A percentile compares a stretch with the other conserved stretches of the same genome.
Conservation (phyloP, 2,329 filamentous ascomycete genomes). For the Paramyrothecium sp. region DNA sequence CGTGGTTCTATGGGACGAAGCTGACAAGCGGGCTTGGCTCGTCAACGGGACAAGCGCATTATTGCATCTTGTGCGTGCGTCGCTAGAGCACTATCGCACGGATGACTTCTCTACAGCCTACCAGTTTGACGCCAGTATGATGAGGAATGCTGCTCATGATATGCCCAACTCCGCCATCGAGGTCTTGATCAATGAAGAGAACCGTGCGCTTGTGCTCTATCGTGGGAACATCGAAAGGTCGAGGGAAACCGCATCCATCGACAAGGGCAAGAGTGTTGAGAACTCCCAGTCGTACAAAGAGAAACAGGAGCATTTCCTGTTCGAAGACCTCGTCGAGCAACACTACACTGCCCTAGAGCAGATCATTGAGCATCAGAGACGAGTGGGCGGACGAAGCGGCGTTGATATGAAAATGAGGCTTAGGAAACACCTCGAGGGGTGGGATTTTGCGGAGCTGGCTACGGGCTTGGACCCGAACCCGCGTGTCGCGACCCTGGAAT, state of each 20-base stretch:
- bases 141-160: conserved; percentile 3
- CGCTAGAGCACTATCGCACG: conserved; percentile 7
- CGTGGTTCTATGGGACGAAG: conserved; percentile 22
- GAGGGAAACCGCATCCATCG: neutral
- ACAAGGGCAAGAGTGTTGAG: neutral
- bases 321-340: conserved; percentile 14
- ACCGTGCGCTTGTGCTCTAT: conserved; percentile 1
- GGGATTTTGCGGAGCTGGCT: conserved; percentile 25
- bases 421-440: conserved; percentile 23
- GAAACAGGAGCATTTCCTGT: conserved; percentile 1
- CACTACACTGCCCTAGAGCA: conserved; percentile 18
- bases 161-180: conserved; percentile 2
- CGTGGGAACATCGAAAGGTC: neutral
- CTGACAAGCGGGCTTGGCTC: conserved; percentile 25
- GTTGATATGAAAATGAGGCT: conserved; percentile 3
- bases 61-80: conserved; percentile 18
- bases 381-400: conserved; percentile 8
- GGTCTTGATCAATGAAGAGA: conserved; percentile 2
- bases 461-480: conserved; percentile 12
- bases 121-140: neutral
- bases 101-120: conserved; percentile 5
- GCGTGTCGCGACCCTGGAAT: conserved; percentile 12
- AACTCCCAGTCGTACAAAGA: neutral
- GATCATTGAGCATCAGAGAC: conserved; percentile 19
- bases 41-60: conserved; percentile 23